These are phyloP conservation scores for Fusarium subglutinans DNA, from an alignment of 2,329 filamentous ascomycete genomes.

Conservation along the genomic window DNA sequence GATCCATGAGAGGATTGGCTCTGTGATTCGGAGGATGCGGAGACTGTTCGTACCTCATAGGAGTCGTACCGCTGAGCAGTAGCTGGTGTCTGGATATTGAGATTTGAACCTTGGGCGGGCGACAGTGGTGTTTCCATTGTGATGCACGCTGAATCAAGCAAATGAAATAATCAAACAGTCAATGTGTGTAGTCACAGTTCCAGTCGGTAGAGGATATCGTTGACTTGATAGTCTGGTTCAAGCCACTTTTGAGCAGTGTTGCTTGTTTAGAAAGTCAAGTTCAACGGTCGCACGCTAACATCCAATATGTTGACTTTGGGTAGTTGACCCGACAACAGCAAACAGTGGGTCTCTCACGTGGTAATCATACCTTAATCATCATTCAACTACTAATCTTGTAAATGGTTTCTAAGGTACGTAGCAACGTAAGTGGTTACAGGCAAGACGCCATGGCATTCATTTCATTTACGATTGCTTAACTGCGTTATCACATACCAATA, in stretches of 20 bases:
- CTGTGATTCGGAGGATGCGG: conserved; percentile 20
- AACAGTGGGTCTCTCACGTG: conserved; percentile 12
- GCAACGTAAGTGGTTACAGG: neutral
- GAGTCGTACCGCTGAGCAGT: conserved; percentile 33
- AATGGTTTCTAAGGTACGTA: neutral
- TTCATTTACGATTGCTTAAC: neutral
- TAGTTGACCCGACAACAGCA: conserved; percentile 35
- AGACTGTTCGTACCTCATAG: conserved; percentile 37
- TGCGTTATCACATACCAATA: neutral
- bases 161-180: conserved; percentile 15
- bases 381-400: neutral
- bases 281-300: conserved; percentile 26
- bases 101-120: conserved; percentile 36
- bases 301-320: conserved; percentile 11
- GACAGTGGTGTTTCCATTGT: conserved; percentile 43
- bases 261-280: conserved; percentile 18
- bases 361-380: neutral
- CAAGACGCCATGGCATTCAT: neutral
- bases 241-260: conserved; percentile 23
- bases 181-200: neutral
- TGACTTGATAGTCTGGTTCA: conserved; percentile 5
- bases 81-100: conserved; percentile 42
- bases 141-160: conserved; percentile 31
- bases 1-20: conserved; percentile 32
- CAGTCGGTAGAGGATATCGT: neutral